Evolutionary conservation across 2,329 filamentous ascomycete genomes (phyloP), one percentile per base, ranked within the genome.

Genomic region (Paecilomyces variotii): DNA sequence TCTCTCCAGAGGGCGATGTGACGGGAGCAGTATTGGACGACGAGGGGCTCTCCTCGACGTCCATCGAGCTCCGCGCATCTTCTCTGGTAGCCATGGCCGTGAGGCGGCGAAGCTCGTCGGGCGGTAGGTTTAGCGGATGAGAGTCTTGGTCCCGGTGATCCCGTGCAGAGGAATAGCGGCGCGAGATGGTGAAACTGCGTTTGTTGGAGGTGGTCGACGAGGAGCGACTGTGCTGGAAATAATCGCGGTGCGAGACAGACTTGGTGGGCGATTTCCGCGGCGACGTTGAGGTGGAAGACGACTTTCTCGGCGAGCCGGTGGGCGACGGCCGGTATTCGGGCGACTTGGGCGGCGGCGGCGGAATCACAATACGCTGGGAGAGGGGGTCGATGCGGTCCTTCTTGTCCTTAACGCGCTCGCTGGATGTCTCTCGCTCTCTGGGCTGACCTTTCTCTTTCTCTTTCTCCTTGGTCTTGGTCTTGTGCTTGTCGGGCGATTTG

Each of bases 111-210:
- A 91, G 84, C 81, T 96, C 87, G 78, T 96, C 91, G 53, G 91
- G 91, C 1, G 88, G 91, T 25, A 96, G 84, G 70, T 97, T 97
- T 56, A 97, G 83, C 45, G 93, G 93, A 74, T 97, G 92, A 2
- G 86, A 88, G 72, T 93, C 84, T 63, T 81, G 80, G 71, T 90
- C 86, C 35, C 57, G 67, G 63, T 81, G 80, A 71, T 90, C 86
- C 35, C 57, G 67, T 61, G 73, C 72, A 67, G 68, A 67, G 19
- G 71, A 68, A 60, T 69, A 69, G 61, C 73, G 72, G 68, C 74
- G 72, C 63, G 74, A 72, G 61, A 70, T 71, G 65, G 64, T 66
- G 62, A 65, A 65, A 65, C 62, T 54, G 67, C 62, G 55, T 57
- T 64, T 62, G 50, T 64, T 62, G 50, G 70, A 67, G 26, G 65